Evolutionary conservation across 2,329 filamentous ascomycete species (phyloP).

Genomic region (Sphaceloma murrayae): DNA sequence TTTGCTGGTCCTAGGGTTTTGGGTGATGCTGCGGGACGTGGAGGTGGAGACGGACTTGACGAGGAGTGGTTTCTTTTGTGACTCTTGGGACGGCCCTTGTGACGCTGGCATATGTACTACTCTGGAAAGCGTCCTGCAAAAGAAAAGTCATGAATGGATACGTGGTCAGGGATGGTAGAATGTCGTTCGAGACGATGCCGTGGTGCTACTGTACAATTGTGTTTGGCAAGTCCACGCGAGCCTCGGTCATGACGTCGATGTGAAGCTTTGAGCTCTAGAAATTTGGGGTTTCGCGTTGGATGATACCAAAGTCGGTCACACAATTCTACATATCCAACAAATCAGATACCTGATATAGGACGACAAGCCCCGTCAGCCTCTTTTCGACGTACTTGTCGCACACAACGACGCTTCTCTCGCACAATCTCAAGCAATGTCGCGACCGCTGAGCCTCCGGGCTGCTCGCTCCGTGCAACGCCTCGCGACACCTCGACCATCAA

Average conservation of each 20-base stretch:
- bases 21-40: slow-evolving; percentile 2
- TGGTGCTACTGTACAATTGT: background rate
- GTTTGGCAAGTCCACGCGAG: slow-evolving; percentile 8
- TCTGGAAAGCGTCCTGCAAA: no score
- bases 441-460: no score
- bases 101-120: no score
- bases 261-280: slow-evolving; percentile 7
- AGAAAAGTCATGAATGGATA: no score
- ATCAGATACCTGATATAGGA: no score
- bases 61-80: background rate
- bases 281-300: background rate
- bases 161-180: no score
- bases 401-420: no score
- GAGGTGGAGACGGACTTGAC: background rate
- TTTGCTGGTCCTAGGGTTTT: background rate
- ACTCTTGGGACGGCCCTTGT: background rate
- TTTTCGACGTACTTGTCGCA: no score
- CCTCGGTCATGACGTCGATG: slow-evolving; percentile 13
- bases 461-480: background rate
- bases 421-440: no score
- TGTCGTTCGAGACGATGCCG: no score
- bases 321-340: background rate
- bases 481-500: background rate
- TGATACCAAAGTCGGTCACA: background rate
- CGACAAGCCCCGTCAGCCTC: no score